Evolutionary conservation across 176 grass and related monocot species (phyloP), one percentile per base, ranked within the genome.

Genomic region (Oryza coarctata): DNA sequence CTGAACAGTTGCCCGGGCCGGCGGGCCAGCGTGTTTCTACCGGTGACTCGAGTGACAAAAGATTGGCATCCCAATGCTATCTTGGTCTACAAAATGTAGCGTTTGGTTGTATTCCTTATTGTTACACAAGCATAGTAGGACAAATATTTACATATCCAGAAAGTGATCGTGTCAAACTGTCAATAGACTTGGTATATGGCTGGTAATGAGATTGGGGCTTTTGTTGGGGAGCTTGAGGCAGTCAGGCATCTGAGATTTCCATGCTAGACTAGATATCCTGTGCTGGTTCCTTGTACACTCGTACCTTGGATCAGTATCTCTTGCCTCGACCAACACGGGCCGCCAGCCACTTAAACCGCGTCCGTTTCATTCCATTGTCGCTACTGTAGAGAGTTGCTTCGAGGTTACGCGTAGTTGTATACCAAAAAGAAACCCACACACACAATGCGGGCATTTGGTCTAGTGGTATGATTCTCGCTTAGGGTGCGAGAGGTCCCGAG

Each of bases 391-490:
- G n/a, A n/a, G n/a, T n/a, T n/a, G n/a, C n/a, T n/a, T n/a, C n/a
- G n/a, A n/a, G n/a, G n/a, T n/a, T n/a, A n/a, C n/a, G n/a, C n/a
- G n/a, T n/a, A n/a, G n/a, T n/a, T n/a, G n/a, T n/a, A n/a, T n/a
- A n/a, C n/a, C n/a, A n/a, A n/a, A n/a, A n/a, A n/a, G n/a, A n/a
- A n/a, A n/a, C n/a, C n/a, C n/a, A n/a, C n/a, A n/a, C n/a, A n/a
- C n/a, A n/a, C n/a, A n/a, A n/a, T 2, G 6, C 0, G 92, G 92
- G 90, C 86, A 98, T 89, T 98, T 98, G 90, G 90, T 94, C 86
- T 98, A 94, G 90, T 93, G 89, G 94, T 88, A 97, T 97, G 89
- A 97, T 94, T 97, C 89, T 97, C 87, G 87, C 94, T 94, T 97
- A 94, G 91, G 89, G 89, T 97, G 94, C 92, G 85, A 97, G 92